Evolutionary conservation across 2,329 filamentous ascomycete genomes (phyloP), one percentile per base, ranked within the genome.

Genomic region (Lomentospora prolificans): DNA sequence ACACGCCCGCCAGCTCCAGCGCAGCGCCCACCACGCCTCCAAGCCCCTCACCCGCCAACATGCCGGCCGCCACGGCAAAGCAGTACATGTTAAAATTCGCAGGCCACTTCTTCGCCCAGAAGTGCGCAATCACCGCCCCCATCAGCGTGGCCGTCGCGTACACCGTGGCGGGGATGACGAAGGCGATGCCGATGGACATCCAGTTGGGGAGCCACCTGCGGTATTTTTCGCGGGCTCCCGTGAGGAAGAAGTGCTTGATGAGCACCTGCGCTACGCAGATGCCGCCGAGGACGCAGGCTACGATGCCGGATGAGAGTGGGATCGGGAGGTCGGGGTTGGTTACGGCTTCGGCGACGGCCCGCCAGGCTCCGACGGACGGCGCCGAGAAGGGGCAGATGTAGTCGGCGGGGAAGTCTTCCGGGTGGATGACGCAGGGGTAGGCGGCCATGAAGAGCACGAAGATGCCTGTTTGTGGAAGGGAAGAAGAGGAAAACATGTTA

Each of bases 381-480:
- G 80, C 80, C 7, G 66, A 63, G 70, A 87, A 88, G 30, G 78
- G 69, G 64, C 84, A 87, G 0, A 46, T 12, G 17, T 61, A 63
- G 1, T 71, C 70, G 31, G 30, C 12, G 19, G 17, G 19, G 46
- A 33, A 33, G 57, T 64, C 61, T 6, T 77, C 70, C 64, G 81
- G 75, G 61, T 46, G 41, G 41, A 46, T 46, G 4, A 87, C 84
- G 64, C 85, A 87, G 1, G 84, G 84, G 66, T 88, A 87, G 0
- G 85, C 85, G 4, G 77, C 75, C 59, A 80, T 77, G 71, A 87
- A 87, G 50, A 87, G 77, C 31, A 86, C 78, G 64, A 86, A 87
- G 61, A 87, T 77, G 41, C 41, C 41, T 39, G 12, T n/a, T 4
- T 3, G 33, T 14, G 17, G 33, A 39, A 39, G 12, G 33, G 33